A percentile compares a stretch with the other conserved stretches of the same genome.
Conservation (phyloP, 257 asterid species). For the Cruciata laevipes region DNA sequence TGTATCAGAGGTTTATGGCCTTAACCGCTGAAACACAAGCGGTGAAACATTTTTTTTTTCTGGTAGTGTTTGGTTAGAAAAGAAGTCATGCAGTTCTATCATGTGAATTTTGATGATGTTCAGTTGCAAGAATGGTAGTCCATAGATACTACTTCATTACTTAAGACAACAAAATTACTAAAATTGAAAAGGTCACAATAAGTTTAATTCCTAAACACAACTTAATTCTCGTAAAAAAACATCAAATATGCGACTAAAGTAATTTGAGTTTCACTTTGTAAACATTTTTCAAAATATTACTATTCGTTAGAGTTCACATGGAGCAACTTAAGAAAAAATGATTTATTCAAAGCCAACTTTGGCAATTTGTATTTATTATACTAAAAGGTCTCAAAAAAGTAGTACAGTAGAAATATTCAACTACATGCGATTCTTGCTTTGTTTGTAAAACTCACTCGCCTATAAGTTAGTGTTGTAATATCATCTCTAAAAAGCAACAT, state of each 20-base stretch:
- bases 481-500: slow-evolving; percentile 51
- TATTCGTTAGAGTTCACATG: too few relatives aligned
- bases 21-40: too few relatives aligned
- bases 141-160: background rate
- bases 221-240: background rate
- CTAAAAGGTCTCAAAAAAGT: too few relatives aligned
- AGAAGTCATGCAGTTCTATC: background rate
- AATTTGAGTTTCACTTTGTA: too few relatives aligned
- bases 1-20: too few relatives aligned
- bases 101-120: background rate
- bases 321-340: too few relatives aligned
- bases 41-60: too few relatives aligned
- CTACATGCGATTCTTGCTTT: background rate
- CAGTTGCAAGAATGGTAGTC: background rate
- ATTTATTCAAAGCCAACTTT: too few relatives aligned
- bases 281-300: too few relatives aligned
- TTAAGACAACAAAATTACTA: background rate
- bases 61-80: slow-evolving; percentile 14
- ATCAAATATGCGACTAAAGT: background rate
- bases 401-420: too few relatives aligned
- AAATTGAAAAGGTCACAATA: background rate
- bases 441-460: slow-evolving; percentile 19
- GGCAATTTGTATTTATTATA: too few relatives aligned
- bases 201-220: background rate
- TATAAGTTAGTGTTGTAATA: slow-evolving; percentile 52